Conservation (phyloP, 495 filamentous ascomycete species). For the Apodospora peruviana region DNA sequence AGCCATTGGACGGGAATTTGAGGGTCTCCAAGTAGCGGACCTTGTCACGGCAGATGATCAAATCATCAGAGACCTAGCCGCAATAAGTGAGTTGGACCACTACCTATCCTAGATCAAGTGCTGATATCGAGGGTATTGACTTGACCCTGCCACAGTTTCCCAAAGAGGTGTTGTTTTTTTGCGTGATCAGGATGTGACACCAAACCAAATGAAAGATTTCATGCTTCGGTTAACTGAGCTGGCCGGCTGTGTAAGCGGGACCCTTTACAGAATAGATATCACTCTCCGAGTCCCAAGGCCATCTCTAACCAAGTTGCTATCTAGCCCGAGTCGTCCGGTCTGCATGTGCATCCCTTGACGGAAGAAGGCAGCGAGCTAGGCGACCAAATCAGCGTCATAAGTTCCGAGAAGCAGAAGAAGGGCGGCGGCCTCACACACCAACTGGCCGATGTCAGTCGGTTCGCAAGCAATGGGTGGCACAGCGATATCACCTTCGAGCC, state of each 20-base stretch:
- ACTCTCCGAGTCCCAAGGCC: too few relatives aligned
- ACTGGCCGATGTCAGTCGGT: slow-evolving; percentile 36
- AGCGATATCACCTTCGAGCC: slow-evolving; percentile 66
- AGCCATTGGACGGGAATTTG: slow-evolving; percentile 68
- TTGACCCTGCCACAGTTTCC: slow-evolving; percentile 55
- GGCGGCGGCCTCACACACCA: slow-evolving; percentile 31
- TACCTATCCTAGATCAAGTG: not conserved
- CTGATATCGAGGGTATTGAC: not conserved
- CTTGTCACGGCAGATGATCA: slow-evolving; percentile 30
- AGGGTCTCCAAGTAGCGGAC: slow-evolving; percentile 60
- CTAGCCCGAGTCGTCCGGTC: slow-evolving; percentile 16
- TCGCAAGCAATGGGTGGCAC: slow-evolving; percentile 36
- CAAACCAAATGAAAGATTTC: slow-evolving; percentile 18
- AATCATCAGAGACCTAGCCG: slow-evolving; percentile 12
- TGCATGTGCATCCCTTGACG: slow-evolving; percentile 19
- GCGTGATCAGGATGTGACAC: slow-evolving; percentile 57
- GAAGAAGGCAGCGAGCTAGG: slow-evolving; percentile 28
- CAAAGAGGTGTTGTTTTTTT: slow-evolving; percentile 71
- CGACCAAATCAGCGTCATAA: slow-evolving; percentile 40
- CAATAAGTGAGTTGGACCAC: slow-evolving; percentile 6
- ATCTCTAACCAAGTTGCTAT: not conserved
- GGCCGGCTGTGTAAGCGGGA: slow-evolving; percentile 52
- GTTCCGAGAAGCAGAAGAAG: slow-evolving; percentile 38
- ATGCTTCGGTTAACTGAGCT: slow-evolving; percentile 39
- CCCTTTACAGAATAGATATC: not conserved